These are phyloP conservation scores for Teratosphaeria epicoccoides DNA, from an alignment of 2,329 filamentous ascomycete species.

Conservation along the genomic window DNA sequence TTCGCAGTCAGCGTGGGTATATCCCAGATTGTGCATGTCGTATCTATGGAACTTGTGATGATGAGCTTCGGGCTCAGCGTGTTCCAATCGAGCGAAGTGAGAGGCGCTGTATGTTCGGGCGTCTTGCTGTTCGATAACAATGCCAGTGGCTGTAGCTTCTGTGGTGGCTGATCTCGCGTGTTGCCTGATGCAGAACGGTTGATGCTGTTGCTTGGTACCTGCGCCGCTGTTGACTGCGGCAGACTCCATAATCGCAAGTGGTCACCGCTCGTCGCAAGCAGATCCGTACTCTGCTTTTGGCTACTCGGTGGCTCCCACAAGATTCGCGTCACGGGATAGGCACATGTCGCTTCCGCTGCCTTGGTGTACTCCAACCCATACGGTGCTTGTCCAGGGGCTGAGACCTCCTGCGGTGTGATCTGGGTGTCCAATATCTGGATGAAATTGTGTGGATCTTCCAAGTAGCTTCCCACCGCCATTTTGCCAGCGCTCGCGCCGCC, in stretches of 20 bases:
- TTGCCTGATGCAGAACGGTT: constrained; percentile 53
- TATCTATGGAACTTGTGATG: constrained; percentile 97
- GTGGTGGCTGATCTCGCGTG: constrained; percentile 49
- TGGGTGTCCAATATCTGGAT: constrained; percentile 96
- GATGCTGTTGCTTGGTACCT: constrained; percentile 51
- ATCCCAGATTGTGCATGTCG: constrained; percentile 98
- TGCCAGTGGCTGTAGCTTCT: constrained; percentile 83
- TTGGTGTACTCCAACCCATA: constrained; percentile 83
- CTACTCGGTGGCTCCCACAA: constrained; percentile 93
- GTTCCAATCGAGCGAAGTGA: constrained; percentile 97
- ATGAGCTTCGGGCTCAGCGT: constrained; percentile 93
- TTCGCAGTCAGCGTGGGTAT: constrained; percentile 96
- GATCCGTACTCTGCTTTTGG: constrained; percentile 88
- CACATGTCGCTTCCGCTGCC: constrained; percentile 91
- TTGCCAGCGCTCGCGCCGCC: constrained; percentile 70
- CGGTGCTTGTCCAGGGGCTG: constrained; percentile 58
- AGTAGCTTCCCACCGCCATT: constrained; percentile 86
- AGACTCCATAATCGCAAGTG: constrained; percentile 91
- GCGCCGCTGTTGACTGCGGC: constrained; percentile 36
- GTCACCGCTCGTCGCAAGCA: constrained; percentile 89
- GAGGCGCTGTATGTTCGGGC: constrained; percentile 89
- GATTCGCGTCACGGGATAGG: constrained; percentile 90
- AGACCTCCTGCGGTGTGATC: constrained; percentile 56
- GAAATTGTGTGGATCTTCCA: constrained; percentile 97
- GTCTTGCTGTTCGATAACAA: constrained; percentile 96